Evolutionary conservation across 2,329 filamentous ascomycete genomes (phyloP), one percentile per base, ranked within the genome.

Genomic region (Aspergillus uvarum): DNA sequence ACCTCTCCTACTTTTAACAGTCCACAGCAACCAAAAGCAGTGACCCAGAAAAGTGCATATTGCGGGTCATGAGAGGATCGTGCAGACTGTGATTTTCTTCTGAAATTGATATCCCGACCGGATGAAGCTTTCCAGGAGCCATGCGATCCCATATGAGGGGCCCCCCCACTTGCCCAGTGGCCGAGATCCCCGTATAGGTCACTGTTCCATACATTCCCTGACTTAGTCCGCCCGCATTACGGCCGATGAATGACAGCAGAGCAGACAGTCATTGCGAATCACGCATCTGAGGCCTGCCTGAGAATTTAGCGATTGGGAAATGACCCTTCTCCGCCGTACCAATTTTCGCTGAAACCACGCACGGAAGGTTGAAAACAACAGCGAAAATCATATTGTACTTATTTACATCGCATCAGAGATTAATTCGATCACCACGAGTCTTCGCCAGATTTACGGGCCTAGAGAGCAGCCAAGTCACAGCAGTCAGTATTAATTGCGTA

Each of bases 391-490:
- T 68, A 71, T 69, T 74, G 68, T 75, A 76, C 74, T 72, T 77
- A 77, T 76, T 73, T 75, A 76, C 69, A 76, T 66, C 70, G 63
- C 61, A 68, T 64, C 63, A 67, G 60, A 64, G 55, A 63, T 63
- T 68, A 61, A 54, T 62, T 32, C 56, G 59, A 69, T 74, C 64
- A 77, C 75, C 70, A 76, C 59, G 69, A 72, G 50, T 75, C 74
- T 63, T 77, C 74, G 38, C 70, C 69, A 53, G 70, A 59, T 63
- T 77, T 78, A 64, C 74, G 75, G 55, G 76, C 75, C 76, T 79
- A 60, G 14, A 55, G 19, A 53, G 29, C 11, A 53, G 58, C 26
- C 38, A 59, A 35, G 47, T 7, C 6, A 44, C 14, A 19, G 6
- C 6, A 19, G 54, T 67, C 63, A 70, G 67, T 31, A 29, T 16